Evolutionary conservation across 805 yeast genomes (phyloP).

Genomic region (Wickerhamomyces chaumierensis): DNA sequence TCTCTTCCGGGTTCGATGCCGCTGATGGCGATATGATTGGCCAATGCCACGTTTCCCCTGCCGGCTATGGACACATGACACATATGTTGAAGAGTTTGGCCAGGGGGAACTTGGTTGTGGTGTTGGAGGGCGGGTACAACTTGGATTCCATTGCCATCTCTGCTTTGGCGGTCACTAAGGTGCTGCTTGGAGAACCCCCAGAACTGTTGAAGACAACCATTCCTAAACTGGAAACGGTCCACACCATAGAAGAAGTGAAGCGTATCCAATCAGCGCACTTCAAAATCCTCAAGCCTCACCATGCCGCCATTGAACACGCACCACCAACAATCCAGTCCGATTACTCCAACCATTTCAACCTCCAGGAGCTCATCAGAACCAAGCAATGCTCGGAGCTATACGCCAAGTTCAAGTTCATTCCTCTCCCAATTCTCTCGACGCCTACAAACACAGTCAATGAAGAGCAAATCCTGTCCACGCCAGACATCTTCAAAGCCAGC

Average conservation of each 20-base stretch:
- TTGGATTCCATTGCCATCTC: constrained; percentile 82
- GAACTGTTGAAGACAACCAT: constrained; percentile 36
- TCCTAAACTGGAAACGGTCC: constrained; percentile 70
- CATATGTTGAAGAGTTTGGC: constrained; percentile 83
- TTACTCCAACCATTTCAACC: constrained; percentile 30
- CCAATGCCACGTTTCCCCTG: constrained; percentile 90
- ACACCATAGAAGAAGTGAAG: constrained; percentile 71
- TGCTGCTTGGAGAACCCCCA: constrained; percentile 91
- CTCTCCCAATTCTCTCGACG: constrained; percentile 49
- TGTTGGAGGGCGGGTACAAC: constrained; percentile 94
- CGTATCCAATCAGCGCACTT: constrained; percentile 77
- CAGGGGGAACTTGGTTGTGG: constrained; percentile 78
- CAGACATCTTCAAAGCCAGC: constrained; percentile 51
- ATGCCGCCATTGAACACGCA: constrained; percentile 25
- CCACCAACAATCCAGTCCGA: constrained; percentile 13
- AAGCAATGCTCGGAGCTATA: constrained; percentile 53
- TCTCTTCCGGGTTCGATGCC: constrained; percentile 96
- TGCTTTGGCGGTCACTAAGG: constrained; percentile 87
- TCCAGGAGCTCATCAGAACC: constrained; percentile 68
- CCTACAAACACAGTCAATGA: constrained; percentile 35
- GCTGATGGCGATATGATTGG: constrained; percentile 98
- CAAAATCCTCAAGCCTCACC: constrained; percentile 73
- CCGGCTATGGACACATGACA: constrained; percentile 95
- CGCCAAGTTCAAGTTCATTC: constrained; percentile 45
- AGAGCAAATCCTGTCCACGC: constrained; percentile 61